A percentile compares a stretch with the other conserved stretches of the same genome.
Evolutionary conservation across 345 rosid species (phyloP).

Genomic region (Eucalyptus curtisii): DNA sequence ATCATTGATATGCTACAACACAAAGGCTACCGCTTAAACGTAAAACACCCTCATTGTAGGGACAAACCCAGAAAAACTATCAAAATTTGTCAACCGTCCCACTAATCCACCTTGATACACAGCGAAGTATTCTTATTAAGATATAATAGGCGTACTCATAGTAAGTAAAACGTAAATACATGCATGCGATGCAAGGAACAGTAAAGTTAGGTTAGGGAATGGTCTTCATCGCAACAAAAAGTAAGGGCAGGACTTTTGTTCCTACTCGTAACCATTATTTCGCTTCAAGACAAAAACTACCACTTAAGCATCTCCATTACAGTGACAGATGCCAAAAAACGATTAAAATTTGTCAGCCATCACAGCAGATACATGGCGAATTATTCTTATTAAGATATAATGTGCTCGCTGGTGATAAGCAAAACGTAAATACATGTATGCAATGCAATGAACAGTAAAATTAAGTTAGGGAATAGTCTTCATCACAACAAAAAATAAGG

Average conservation of each 20-base stretch:
- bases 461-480: neutral
- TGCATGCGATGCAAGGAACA: rapidly evolving
- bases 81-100: neutral
- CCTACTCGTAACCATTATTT: neutral
- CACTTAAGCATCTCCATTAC: neutral
- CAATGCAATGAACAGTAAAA: neutral
- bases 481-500: neutral
- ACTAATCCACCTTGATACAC: neutral
- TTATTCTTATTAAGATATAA: neutral
- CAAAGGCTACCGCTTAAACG: neutral
- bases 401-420: neutral
- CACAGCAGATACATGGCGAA: rapidly evolving
- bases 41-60: neutral
- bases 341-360: neutral
- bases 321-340: neutral
- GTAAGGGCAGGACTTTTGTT: neutral
- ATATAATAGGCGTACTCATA: rapidly evolving
- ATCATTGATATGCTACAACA: neutral
- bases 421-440: neutral
- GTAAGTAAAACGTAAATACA: neutral
- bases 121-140: neutral
- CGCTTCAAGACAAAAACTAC: neutral
- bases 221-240: neutral
- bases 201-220: neutral
- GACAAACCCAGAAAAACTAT: rapidly evolving